Percentiles rank a stretch among this genome's conserved stretches.
phyloP scores from a whole-genome alignment of 441 rosid genomes.

The Capsella rubella region DNA sequence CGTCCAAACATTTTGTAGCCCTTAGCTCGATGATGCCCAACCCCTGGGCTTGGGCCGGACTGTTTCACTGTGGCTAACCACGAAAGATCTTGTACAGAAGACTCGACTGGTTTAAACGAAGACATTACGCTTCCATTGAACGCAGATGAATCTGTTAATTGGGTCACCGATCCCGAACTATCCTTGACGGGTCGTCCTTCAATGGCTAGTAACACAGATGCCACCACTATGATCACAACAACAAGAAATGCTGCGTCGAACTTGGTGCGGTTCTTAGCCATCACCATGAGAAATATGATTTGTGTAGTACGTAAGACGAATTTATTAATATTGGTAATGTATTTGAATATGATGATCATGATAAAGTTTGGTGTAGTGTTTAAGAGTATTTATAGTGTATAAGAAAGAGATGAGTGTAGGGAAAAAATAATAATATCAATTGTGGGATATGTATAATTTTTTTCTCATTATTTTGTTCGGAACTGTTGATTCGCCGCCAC shows the following conservation, averaged over 20 bases:
- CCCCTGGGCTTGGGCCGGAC: slow-evolving; percentile 45
- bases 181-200: slow-evolving; percentile 41
- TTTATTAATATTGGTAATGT: slow-evolving; percentile 7
- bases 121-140: slow-evolving; percentile 38
- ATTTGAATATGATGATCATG: slow-evolving; percentile 24
- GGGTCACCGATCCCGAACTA: slow-evolving; percentile 16
- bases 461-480: not conserved
- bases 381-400: slow-evolving; percentile 42
- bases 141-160: slow-evolving; percentile 17
- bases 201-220: slow-evolving; percentile 30
- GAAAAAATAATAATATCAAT: slow-evolving; percentile 7
- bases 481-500: slow-evolving; percentile 44
- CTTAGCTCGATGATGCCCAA: slow-evolving; percentile 42
- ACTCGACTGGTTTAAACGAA: slow-evolving; percentile 23
- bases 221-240: slow-evolving; percentile 27
- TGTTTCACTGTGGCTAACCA: slow-evolving; percentile 40
- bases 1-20: slow-evolving; percentile 26
- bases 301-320: slow-evolving; percentile 9
- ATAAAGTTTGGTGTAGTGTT: slow-evolving; percentile 9
- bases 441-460: not conserved
- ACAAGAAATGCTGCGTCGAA: slow-evolving; percentile 11
- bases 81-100: slow-evolving; percentile 12
- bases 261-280: slow-evolving; percentile 29
- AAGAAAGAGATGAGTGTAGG: slow-evolving; percentile 21
- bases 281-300: slow-evolving; percentile 27